phyloP scores from a whole-genome alignment of 768 basidiomycete genomes.

The Mycena epipterygia region DNA sequence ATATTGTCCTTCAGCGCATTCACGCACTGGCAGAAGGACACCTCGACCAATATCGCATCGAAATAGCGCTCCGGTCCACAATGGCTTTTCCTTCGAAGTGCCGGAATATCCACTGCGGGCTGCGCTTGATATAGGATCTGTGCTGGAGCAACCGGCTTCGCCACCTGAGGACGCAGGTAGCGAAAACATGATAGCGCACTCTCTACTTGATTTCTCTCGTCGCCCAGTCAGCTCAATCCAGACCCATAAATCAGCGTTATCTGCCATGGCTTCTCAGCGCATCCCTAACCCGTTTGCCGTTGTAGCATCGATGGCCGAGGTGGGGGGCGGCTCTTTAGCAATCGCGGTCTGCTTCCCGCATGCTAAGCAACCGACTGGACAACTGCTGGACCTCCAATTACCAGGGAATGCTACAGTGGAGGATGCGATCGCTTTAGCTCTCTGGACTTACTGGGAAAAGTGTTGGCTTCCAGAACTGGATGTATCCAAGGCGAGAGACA shows the following conservation, averaged over 20 bases:
- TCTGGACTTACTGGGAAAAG: slow-evolving; percentile 79
- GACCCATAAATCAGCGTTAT: slow-evolving; percentile 61
- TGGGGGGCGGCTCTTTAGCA: neutral
- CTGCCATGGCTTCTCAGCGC: slow-evolving; percentile 61
- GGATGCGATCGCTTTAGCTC: slow-evolving; percentile 79
- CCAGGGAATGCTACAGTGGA: slow-evolving; percentile 77
- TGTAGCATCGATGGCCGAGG: neutral
- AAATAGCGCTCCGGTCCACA: neutral
- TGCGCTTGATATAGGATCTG: slow-evolving; percentile 18
- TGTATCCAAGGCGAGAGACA: slow-evolving; percentile 40
- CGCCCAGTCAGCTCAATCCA: slow-evolving; percentile 43
- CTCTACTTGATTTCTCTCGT: slow-evolving; percentile 50
- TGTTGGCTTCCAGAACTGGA: slow-evolving; percentile 68
- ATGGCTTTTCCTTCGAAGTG: slow-evolving; percentile 8
- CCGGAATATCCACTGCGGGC: slow-evolving; percentile 29
- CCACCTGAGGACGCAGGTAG: neutral
- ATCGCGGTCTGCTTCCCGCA: slow-evolving; percentile 78
- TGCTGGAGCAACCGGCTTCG: slow-evolving; percentile 9
- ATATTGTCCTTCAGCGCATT: neutral
- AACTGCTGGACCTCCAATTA: slow-evolving; percentile 64
- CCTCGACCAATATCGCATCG: neutral
- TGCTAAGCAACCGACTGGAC: slow-evolving; percentile 57
- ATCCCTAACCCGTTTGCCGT: slow-evolving; percentile 67
- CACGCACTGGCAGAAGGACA: neutral
- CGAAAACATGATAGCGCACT: neutral